phyloP scores from a whole-genome alignment of 208 protist genomes.

The Acanthamoeba culbertsoni region DNA sequence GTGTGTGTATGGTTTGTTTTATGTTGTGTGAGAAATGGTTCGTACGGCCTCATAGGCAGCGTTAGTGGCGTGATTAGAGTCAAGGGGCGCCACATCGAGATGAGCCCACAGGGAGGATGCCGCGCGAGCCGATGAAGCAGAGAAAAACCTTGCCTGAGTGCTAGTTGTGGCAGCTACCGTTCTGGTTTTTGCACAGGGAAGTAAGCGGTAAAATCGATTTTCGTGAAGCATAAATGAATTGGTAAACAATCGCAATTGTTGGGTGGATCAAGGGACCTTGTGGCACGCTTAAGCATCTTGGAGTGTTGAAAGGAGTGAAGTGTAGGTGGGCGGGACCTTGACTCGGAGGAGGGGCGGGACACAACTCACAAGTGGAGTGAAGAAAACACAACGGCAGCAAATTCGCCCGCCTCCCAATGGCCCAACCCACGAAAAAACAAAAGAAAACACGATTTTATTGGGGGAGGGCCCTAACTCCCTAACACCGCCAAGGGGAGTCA shows the following conservation, averaged over 20 bases:
- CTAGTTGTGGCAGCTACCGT: neutral
- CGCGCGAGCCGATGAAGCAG: neutral
- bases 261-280: neutral
- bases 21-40: neutral
- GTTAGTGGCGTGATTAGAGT: conserved; percentile 53
- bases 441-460: too few species aligned
- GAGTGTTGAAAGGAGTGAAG: neutral
- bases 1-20: neutral
- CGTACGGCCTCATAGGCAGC: conserved; percentile 58
- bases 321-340: neutral
- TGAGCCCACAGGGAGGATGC: conserved; percentile 49
- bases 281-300: neutral
- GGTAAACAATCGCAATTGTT: neutral
- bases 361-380: neutral
- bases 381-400: too few species aligned
- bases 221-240: neutral
- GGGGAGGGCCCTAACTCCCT: too few species aligned
- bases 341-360: neutral
- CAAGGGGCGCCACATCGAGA: conserved; percentile 32
- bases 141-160: neutral
- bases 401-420: too few species aligned
- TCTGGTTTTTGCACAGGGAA: neutral
- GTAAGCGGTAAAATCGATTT: neutral
- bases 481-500: too few species aligned
- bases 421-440: neutral